Conservation (phyloP, 2,329 filamentous ascomycete genomes). For the Hyphodiscus sp. region DNA sequence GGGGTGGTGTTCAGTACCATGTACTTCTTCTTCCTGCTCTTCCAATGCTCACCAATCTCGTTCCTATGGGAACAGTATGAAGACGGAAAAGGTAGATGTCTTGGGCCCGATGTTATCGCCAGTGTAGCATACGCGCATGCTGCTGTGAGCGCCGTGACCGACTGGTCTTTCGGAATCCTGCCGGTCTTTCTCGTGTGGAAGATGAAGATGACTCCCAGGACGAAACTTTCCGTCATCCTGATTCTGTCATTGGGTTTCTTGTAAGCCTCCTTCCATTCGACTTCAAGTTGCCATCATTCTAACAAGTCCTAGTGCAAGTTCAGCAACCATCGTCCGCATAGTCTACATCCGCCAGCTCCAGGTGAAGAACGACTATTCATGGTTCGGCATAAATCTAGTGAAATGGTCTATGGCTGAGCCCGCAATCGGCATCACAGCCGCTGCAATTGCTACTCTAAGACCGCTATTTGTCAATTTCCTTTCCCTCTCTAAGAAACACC, state of each 20-base stretch:
- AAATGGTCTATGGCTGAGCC: slow-evolving; percentile 41
- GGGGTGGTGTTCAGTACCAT: slow-evolving; percentile 22
- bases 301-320: slow-evolving; percentile 30
- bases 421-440: slow-evolving; percentile 35
- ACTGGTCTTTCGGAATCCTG: slow-evolving; percentile 27
- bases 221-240: slow-evolving; percentile 30
- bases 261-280: slow-evolving; percentile 25
- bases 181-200: slow-evolving; percentile 27
- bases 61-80: slow-evolving; percentile 34
- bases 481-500: slow-evolving; percentile 12
- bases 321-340: slow-evolving; percentile 38
- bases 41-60: slow-evolving; percentile 24
- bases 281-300: background rate
- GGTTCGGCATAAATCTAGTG: slow-evolving; percentile 36
- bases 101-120: slow-evolving; percentile 20
- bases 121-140: slow-evolving; percentile 25
- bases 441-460: slow-evolving; percentile 35
- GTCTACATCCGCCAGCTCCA: slow-evolving; percentile 35
- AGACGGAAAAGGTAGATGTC: slow-evolving; percentile 26
- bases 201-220: slow-evolving; percentile 25
- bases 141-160: slow-evolving; percentile 23
- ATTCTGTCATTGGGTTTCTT: slow-evolving; percentile 33
- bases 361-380: slow-evolving; percentile 33
- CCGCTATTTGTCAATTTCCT: slow-evolving; percentile 29
- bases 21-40: slow-evolving; percentile 27